Evolutionary conservation across 2,329 filamentous ascomycete genomes (phyloP), one percentile per base, ranked within the genome.

Genomic region (Annulohypoxylon truncatum): DNA sequence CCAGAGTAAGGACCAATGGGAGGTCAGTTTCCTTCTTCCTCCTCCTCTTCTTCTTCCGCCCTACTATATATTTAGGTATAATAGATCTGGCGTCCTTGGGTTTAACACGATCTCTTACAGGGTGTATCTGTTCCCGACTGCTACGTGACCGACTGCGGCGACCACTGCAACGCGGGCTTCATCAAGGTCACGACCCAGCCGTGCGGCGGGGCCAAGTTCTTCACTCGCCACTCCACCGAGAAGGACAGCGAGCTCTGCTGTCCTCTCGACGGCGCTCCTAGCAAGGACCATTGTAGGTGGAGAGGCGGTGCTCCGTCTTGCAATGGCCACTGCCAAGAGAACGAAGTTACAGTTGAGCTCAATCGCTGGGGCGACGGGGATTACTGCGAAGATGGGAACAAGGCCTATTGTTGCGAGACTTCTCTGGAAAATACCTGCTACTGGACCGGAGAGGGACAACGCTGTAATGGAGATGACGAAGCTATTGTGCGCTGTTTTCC

Each of bases 281-380:
- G 77, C 42, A 68, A 73, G 1, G 66, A 72, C 2, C 64, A 74
- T 10, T 80, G 78, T 46, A 65, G 54, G 29, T 80, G 75, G 78
- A 72, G 76, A 57, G 78, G 77, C 2, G 66, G 56, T 3, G 65
- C 61, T 29, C 64, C 66, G 6, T 68, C 15, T n/a, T 78, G 76
- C 70, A 78, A 78, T 47, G 73, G 77, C 29, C 73, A 75, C 53
- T 79, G 77, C 48, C 73, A 79, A 40, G 72, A 73, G 44, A 75
- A 72, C 46, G 75, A 80, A 67, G 76, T 79, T 33, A 63, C 74
- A 29, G 60, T 78, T 31, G 66, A 75, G 40, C 71, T 69, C 20
- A 75, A 73, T 55, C 67, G 67, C n/a, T 77, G 71, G 56, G 73
- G 75, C 44, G 70, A 72, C 57, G 73, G 72, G 12, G 40, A 72